These are phyloP conservation scores for Dipodascopsis tothii DNA, from an alignment of 805 yeast genomes.

Conservation along the genomic window DNA sequence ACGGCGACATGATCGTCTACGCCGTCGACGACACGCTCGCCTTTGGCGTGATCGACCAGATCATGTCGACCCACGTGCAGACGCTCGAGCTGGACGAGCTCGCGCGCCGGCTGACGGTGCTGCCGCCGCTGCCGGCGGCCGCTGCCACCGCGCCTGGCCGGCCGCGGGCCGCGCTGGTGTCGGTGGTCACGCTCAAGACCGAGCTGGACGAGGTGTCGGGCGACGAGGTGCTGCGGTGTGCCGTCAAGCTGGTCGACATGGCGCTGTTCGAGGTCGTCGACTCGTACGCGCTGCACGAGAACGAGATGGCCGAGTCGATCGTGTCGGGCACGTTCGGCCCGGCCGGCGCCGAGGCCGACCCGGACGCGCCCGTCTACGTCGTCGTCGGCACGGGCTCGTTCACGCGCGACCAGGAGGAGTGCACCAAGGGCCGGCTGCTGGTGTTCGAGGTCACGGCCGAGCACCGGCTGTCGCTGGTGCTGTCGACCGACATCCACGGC, in stretches of 20 bases:
- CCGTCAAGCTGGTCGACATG: constrained; percentile 16
- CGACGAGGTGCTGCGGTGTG: constrained; percentile 15
- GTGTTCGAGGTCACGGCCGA: constrained; percentile 14
- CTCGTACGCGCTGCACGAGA: constrained; percentile 9
- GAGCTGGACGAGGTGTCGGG: constrained; percentile 17
- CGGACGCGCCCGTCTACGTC: constrained; percentile 13
- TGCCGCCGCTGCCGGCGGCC: constrained; percentile 1
- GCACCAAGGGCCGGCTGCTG: constrained; percentile 18
- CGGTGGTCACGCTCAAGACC: constrained; percentile 14
- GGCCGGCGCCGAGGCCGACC: too few relatives aligned
- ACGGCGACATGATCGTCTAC: constrained; percentile 8
- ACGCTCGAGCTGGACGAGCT: constrained; percentile 20
- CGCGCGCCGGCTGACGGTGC: constrained; percentile 16
- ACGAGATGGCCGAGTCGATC: constrained; percentile 22
- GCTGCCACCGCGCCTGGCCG: too few relatives aligned
- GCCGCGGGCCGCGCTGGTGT: constrained; percentile 11
- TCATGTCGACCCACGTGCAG: constrained; percentile 22
- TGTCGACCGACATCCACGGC: constrained; percentile 12
- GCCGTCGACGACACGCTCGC: constrained; percentile 13
- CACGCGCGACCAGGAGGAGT: constrained; percentile 18
- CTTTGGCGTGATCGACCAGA: constrained; percentile 17
- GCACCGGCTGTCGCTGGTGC: constrained; percentile 8
- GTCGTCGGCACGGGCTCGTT: constrained; percentile 23
- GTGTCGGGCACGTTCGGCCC: constrained; percentile 6
- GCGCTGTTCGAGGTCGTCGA: constrained; percentile 13